Evolutionary conservation across 2,329 filamentous ascomycete species (phyloP).

Genomic region (Pseudogymnoascus sp.): DNA sequence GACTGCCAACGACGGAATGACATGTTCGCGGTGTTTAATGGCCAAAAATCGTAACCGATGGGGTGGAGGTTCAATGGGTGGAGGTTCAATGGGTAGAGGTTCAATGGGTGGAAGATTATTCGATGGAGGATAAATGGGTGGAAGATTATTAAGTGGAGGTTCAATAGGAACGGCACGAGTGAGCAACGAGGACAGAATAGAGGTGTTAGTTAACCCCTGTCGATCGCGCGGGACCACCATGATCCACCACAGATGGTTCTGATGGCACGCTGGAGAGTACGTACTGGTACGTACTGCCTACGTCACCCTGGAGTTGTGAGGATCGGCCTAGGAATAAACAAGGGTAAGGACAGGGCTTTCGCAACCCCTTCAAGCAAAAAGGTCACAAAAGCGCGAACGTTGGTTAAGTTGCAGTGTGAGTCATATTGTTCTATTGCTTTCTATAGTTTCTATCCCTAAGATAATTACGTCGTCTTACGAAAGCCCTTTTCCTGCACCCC

Average conservation of each 20-base stretch:
- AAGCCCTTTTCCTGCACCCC: too few relatives aligned
- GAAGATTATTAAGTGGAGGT: background rate
- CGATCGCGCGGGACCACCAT: background rate
- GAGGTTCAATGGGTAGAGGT: background rate
- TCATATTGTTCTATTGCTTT: background rate
- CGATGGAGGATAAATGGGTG: background rate
- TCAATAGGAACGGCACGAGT: background rate
- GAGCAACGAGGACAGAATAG: background rate
- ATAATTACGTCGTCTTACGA: too few relatives aligned
- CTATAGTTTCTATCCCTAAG: background rate
- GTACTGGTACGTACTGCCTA: background rate
- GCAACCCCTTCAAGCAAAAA: background rate
- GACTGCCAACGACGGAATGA: background rate
- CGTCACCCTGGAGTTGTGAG: background rate
- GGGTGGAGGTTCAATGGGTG: background rate
- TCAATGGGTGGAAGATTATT: background rate
- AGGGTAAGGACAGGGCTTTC: background rate
- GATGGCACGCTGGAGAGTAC: background rate
- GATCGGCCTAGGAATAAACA: background rate
- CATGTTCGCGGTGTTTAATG: background rate
- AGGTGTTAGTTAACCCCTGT: background rate
- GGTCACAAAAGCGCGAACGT: background rate
- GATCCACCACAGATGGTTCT: background rate
- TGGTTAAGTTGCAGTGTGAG: too few relatives aligned
- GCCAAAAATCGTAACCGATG: background rate